These are phyloP conservation scores for Aegilops umbellulata DNA, from an alignment of 176 grass and related monocot genomes.

Conservation along the genomic window DNA sequence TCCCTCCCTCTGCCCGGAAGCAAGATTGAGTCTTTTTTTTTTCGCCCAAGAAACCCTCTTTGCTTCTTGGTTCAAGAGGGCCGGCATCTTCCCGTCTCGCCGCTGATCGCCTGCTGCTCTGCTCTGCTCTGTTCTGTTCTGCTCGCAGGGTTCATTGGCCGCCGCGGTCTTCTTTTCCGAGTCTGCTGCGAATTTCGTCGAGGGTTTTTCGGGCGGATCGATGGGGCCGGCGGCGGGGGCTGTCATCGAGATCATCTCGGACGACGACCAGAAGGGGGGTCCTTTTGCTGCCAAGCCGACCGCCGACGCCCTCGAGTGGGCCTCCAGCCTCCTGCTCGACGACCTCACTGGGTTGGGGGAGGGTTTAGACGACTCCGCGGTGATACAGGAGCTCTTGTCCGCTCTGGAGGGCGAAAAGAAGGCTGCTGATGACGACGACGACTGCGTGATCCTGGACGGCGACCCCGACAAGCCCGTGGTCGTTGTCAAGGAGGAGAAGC, in stretches of 20 bases:
- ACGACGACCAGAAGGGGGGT: conserved; percentile 53
- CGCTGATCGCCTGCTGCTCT: too few species aligned
- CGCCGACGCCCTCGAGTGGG: conserved; percentile 15
- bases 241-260: conserved; percentile 61
- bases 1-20: not conserved
- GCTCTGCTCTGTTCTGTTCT: too few species aligned
- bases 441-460: conserved; percentile 60
- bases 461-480: conserved; percentile 46
- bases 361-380: conserved; percentile 9
- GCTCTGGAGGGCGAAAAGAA: conserved; percentile 21
- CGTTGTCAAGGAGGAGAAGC: conserved; percentile 13
- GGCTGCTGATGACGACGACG: conserved; percentile 16
- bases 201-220: conserved; percentile 5
- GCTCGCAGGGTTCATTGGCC: not conserved
- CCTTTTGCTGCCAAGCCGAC: not conserved
- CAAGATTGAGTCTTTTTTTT: not conserved
- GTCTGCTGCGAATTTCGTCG: not conserved
- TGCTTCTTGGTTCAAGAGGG: not conserved
- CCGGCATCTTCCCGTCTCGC: not conserved
- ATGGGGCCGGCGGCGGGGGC: conserved; percentile 42
- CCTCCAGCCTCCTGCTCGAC: not conserved
- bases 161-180: not conserved
- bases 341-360: not conserved
- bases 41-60: not conserved
- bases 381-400: conserved; percentile 24